These are phyloP conservation scores for Tripidium arundinaceum DNA, from an alignment of 202 grass and related monocot genomes.

Conservation along the genomic window DNA sequence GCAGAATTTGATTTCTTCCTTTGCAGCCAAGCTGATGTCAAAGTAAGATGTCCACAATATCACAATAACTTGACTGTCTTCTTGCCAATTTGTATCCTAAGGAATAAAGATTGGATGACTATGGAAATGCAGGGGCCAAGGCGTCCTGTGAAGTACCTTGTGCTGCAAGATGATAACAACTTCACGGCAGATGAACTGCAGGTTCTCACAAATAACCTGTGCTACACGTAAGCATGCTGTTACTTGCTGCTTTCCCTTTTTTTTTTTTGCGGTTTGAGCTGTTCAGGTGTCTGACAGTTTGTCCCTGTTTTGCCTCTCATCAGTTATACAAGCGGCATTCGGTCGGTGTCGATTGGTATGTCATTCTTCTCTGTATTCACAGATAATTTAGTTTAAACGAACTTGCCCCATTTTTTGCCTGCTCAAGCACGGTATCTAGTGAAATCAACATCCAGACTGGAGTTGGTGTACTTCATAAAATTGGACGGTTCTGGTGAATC, in stretches of 20 bases:
- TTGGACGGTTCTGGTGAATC: neutral
- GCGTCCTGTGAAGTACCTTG: conserved; percentile 55
- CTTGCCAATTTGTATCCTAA: neutral
- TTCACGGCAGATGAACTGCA: conserved; percentile 67
- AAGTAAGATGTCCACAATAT: conserved; percentile 23
- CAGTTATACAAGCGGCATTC: conserved; percentile 64
- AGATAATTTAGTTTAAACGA: neutral
- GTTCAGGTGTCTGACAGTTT: neutral
- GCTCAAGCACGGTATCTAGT: neutral
- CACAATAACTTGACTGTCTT: neutral
- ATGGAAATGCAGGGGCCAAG: no score
- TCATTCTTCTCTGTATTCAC: neutral
- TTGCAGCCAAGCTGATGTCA: conserved; percentile 52
- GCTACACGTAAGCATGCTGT: conserved; percentile 57
- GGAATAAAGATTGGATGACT: conserved; percentile 1
- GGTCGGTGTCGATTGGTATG: conserved; percentile 65
- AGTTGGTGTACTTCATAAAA: neutral
- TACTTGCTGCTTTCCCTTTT: neutral
- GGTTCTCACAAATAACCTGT: conserved; percentile 58
- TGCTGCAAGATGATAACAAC: conserved; percentile 57
- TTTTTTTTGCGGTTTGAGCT: neutral
- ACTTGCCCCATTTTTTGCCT: no score
- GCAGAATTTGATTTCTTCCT: conserved; percentile 73
- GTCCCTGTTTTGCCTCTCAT: neutral
- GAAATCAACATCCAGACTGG: neutral